Percentiles rank a stretch among this genome's conserved stretches.
These are phyloP conservation scores for Chiua virens DNA, from an alignment of 768 basidiomycete species.

Conservation along the genomic window DNA sequence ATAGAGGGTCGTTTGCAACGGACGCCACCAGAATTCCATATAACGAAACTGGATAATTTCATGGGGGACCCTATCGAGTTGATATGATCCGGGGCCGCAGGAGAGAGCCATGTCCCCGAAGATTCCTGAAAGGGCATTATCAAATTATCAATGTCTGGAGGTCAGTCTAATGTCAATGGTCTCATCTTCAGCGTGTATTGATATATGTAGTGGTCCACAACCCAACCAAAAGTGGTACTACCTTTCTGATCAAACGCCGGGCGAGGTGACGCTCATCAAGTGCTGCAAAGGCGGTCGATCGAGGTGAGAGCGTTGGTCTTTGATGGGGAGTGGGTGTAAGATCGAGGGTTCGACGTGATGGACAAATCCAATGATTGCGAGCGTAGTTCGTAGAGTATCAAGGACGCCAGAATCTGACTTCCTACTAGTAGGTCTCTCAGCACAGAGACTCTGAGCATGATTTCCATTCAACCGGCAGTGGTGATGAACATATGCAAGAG, in stretches of 20 bases:
- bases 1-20: conserved; percentile 79
- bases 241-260: conserved; percentile 36
- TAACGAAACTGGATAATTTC: conserved; percentile 56
- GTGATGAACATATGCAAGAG: too few species aligned
- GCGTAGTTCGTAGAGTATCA: too few species aligned
- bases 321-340: conserved; percentile 28
- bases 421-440: too few species aligned
- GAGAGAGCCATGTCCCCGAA: too few species aligned
- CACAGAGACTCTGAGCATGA: too few species aligned
- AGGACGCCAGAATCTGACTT: too few species aligned
- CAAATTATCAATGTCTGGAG: conserved; percentile 47
- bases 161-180: conserved; percentile 23
- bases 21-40: conserved; percentile 71
- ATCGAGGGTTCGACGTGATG: too few species aligned
- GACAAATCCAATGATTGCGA: conserved; percentile 35
- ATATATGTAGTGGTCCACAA: conserved; percentile 29
- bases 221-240: conserved; percentile 39
- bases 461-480: too few species aligned
- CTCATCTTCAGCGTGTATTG: neutral
- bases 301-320: conserved; percentile 43
- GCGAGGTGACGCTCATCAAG: conserved; percentile 41
- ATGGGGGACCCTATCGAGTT: conserved; percentile 40
- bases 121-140: conserved; percentile 37
- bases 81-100: too few species aligned
- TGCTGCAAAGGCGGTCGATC: conserved; percentile 41